Evolutionary conservation across 805 yeast genomes (phyloP).

Genomic region (Ogataea paradorogensis): DNA sequence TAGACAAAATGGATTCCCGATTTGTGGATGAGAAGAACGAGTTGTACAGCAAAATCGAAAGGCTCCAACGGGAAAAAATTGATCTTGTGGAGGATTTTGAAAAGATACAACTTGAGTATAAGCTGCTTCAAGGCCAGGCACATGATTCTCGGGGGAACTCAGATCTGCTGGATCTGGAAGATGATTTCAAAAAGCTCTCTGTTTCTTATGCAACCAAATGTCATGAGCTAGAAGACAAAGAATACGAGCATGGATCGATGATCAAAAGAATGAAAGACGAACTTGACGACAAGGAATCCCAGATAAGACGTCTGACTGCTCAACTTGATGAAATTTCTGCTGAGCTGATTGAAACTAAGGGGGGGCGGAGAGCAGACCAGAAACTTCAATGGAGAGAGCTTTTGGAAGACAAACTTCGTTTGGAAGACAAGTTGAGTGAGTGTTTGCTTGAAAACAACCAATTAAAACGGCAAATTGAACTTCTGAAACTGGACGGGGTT

Average conservation of each 20-base stretch:
- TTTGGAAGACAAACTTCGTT: conserved; percentile 34
- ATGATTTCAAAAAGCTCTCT: conserved; percentile 39
- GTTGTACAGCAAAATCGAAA: conserved; percentile 34
- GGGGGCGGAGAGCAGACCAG: conserved; percentile 23
- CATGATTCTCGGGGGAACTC: conserved; percentile 10
- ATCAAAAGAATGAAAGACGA: conserved; percentile 14
- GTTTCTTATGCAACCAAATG: conserved; percentile 32
- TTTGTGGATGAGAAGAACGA: conserved; percentile 31
- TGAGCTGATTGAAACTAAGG: conserved; percentile 34
- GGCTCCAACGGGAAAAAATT: conserved; percentile 36
- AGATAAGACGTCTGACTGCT: conserved; percentile 33
- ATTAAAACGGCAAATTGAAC: conserved; percentile 35
- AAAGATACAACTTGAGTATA: conserved; percentile 25
- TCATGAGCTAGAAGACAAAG: conserved; percentile 24
- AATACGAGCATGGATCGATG: conserved; percentile 9
- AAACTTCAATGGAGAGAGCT: conserved; percentile 37
- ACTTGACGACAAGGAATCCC: conserved; percentile 37
- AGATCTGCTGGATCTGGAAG: conserved; percentile 29
- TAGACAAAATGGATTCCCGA: conserved; percentile 12
- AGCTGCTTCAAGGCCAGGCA: conserved; percentile 8
- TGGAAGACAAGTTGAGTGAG: conserved; percentile 39
- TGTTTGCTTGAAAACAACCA: conserved; percentile 39
- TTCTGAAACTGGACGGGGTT: background rate
- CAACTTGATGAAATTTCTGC: conserved; percentile 10
- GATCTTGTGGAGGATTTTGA: conserved; percentile 38